Conservation (phyloP, 805 yeast genomes). For the Ogataea ramenticola region DNA sequence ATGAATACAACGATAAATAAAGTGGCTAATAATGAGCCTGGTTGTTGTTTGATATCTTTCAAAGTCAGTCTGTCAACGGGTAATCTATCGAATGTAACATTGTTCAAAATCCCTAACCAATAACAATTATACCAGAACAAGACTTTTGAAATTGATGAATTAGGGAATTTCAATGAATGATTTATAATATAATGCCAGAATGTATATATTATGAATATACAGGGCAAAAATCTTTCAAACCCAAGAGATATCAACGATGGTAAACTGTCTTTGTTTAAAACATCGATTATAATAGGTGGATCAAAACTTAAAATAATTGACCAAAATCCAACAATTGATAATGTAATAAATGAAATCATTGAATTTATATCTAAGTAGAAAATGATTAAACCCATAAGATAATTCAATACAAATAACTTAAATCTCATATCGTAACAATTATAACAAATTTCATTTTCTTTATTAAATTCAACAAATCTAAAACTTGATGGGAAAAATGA, state of each 20-base stretch:
- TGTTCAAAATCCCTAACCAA: conserved; percentile 82
- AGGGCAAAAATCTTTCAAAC: conserved; percentile 67
- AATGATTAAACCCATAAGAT: conserved; percentile 56
- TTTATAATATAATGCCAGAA: conserved; percentile 54
- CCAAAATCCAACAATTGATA: conserved; percentile 71
- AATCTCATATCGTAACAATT: conserved; percentile 70
- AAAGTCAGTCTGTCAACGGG: conserved; percentile 82
- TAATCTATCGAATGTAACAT: conserved; percentile 78
- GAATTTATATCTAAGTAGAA: conserved; percentile 39
- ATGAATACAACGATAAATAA: conserved; percentile 40
- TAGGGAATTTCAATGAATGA: conserved; percentile 34
- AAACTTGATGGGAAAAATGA: conserved; percentile 73
- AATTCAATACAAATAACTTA: conserved; percentile 46
- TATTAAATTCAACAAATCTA: conserved; percentile 40
- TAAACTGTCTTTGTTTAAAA: conserved; percentile 42
- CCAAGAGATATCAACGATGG: conserved; percentile 65
- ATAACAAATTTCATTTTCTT: conserved; percentile 39
- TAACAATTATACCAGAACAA: conserved; percentile 71
- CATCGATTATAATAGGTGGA: conserved; percentile 62
- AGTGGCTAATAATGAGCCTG: conserved; percentile 70
- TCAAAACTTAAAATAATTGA: conserved; percentile 68
- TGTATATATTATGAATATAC: conserved; percentile 61
- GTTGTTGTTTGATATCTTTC: conserved; percentile 62
- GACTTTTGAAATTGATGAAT: conserved; percentile 36
- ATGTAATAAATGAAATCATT: conserved; percentile 52